Evolutionary conservation across 148 eudicot genomes (phyloP).

Genomic region (Polygonum maritimum): DNA sequence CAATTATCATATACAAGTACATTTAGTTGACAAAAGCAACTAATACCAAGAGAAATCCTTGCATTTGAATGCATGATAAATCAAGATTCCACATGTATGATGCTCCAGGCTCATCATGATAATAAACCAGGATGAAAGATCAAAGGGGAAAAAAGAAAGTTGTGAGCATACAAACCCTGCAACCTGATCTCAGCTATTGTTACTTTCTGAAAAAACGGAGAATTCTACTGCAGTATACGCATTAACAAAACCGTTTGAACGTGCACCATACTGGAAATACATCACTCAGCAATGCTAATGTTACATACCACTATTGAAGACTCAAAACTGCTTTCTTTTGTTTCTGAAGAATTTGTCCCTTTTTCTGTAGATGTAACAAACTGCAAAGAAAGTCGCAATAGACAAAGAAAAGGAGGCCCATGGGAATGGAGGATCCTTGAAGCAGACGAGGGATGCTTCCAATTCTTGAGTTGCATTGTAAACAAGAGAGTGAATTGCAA

Average conservation of each 20-base stretch:
- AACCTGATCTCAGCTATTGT: slow-evolving; percentile 2
- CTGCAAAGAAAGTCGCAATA: slow-evolving; percentile 32
- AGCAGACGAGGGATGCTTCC: slow-evolving; percentile 88
- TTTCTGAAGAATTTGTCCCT: slow-evolving; percentile 64
- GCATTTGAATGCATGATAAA: neutral
- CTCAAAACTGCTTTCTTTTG: slow-evolving; percentile 91
- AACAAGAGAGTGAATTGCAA: slow-evolving; percentile 73
- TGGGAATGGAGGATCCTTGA: slow-evolving; percentile 87
- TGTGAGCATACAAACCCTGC: slow-evolving; percentile 1
- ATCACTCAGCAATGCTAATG: slow-evolving; percentile 6
- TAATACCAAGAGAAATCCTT: neutral
- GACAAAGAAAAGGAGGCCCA: slow-evolving; percentile 64
- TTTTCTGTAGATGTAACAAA: slow-evolving; percentile 51
- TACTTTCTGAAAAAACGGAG: neutral
- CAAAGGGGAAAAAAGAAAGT: neutral
- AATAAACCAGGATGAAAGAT: neutral
- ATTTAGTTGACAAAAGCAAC: neutral
- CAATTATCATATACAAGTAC: neutral
- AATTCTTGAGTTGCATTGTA: slow-evolving; percentile 76
- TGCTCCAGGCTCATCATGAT: neutral
- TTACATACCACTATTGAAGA: slow-evolving; percentile 13
- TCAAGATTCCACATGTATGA: neutral
- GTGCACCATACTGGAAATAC: neutral
- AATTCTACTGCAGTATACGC: neutral
- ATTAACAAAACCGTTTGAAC: slow-evolving; percentile 6